Evolutionary conservation across 495 filamentous ascomycete genomes (phyloP).

Genomic region (Rostrohypoxylon terebratum): DNA sequence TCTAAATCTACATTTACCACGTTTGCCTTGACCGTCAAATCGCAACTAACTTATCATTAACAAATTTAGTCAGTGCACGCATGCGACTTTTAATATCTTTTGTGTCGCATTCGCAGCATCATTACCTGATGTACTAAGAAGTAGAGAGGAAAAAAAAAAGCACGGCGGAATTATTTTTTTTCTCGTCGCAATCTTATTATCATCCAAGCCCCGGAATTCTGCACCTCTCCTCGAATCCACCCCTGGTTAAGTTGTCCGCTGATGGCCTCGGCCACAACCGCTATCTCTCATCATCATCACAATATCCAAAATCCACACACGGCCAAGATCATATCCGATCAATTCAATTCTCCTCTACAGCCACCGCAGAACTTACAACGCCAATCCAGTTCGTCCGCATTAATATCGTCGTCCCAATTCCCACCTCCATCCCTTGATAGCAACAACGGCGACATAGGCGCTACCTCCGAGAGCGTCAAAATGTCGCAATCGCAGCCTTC

Average conservation of each 20-base stretch:
- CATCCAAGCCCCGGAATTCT: slow-evolving; percentile 13
- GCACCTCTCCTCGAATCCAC: slow-evolving; percentile 21
- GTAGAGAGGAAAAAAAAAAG: not conserved
- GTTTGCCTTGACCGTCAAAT: not conserved
- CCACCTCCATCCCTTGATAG: slow-evolving; percentile 53
- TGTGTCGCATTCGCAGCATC: slow-evolving; percentile 14
- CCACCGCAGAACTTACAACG: slow-evolving; percentile 19
- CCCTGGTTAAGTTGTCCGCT: slow-evolving; percentile 17
- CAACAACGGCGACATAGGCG: slow-evolving; percentile 60
- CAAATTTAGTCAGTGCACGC: not conserved
- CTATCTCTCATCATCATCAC: slow-evolving; percentile 29
- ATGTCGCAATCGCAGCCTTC: slow-evolving; percentile 61
- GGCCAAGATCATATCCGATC: slow-evolving; percentile 5
- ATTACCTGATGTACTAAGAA: not conserved
- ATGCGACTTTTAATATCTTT: slow-evolving; percentile 9
- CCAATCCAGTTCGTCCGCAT: slow-evolving; percentile 30
- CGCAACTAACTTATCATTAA: not conserved
- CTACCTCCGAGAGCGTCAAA: slow-evolving; percentile 50
- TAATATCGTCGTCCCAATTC: slow-evolving; percentile 38
- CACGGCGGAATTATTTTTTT: slow-evolving; percentile 9
- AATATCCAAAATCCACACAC: slow-evolving; percentile 3
- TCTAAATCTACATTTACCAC: not conserved
- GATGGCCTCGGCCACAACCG: slow-evolving; percentile 37
- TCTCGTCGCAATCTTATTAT: slow-evolving; percentile 1
- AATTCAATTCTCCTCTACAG: slow-evolving; percentile 4